Evolutionary conservation across 768 basidiomycete species (phyloP), one percentile per base, ranked within the genome.

Genomic region (Thelephora ganbajun): DNA sequence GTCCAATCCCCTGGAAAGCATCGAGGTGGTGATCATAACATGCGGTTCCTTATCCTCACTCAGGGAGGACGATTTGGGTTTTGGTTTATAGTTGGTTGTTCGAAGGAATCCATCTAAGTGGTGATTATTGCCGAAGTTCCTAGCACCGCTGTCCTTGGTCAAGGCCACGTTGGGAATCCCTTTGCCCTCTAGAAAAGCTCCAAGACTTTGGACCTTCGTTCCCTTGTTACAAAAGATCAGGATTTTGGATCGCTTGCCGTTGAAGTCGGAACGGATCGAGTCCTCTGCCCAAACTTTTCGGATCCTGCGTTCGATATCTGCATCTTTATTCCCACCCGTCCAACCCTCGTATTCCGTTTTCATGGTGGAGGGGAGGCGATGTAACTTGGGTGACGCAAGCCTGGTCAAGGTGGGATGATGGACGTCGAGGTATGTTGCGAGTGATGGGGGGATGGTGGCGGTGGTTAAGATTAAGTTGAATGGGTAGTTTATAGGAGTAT

Each of bases 1-100:
- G 61, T 96, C 92, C 1, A 94, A 73, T 1, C 92, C 92, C 16
- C 92, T 77, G 9, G 89, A 90, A 22, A 96, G 79, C 33, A 96
- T 70, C 5, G 90, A 93, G 0, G 92, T 96, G 33, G 92, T 93
- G 47, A 94, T 72, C 56, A 96, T 69, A 35, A 93, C 80, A 48
- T 76, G 76, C 13, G 83, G 77, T 0, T 63, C 62, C 6, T 64
- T 57, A 42, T 66, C 44, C 51, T 48, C 46, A 16, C 48, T 45
- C n/a, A 53, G 11, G 59, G 57, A 36, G 52, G 59, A 5, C 52
- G 60, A 39, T 37, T 53, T 4, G 48, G 51, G 12, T 47, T 53
- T 39, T 41, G 35, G 14, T 52, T 42, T 43, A 26, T 35, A 45
- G 48, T 19, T 12, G 37, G 22, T 23, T 39, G 33, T 14, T 22